Percentiles rank a stretch among this genome's conserved stretches.
phyloP scores from a whole-genome alignment of 2,329 filamentous ascomycete species.

The Fusarium odoratissimum region DNA sequence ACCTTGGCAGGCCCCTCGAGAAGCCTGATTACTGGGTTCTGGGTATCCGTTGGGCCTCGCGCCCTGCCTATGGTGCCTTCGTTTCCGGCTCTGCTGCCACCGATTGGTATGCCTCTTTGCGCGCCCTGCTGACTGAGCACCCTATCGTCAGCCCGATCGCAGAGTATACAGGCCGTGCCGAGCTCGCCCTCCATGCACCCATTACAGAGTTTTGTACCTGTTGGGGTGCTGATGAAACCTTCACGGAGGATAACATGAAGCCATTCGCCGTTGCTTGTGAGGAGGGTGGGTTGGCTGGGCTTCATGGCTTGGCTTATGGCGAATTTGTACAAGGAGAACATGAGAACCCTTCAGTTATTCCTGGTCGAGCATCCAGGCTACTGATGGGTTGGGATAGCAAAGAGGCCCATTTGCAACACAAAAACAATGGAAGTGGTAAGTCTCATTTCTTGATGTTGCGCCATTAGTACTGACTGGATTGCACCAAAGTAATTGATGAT shows the following conservation, averaged over 20 bases:
- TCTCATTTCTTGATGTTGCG: neutral
- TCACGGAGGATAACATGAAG: constrained; percentile 47
- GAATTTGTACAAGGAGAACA: constrained; percentile 49
- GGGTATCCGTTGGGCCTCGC: constrained; percentile 51
- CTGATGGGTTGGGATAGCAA: constrained; percentile 56
- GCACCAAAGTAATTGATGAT: constrained; percentile 49
- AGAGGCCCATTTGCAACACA: constrained; percentile 52
- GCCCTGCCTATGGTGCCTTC: constrained; percentile 52
- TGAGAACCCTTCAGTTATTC: constrained; percentile 43
- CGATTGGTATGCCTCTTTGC: constrained; percentile 54
- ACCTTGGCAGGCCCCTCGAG: constrained; percentile 52
- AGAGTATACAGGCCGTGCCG: constrained; percentile 36
- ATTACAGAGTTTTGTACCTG: constrained; percentile 54
- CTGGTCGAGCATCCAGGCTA: constrained; percentile 48
- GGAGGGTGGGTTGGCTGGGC: constrained; percentile 44
- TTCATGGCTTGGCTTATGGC: constrained; percentile 49
- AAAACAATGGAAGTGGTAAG: constrained; percentile 48
- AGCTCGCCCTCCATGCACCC: constrained; percentile 49
- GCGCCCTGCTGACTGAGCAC: constrained; percentile 45
- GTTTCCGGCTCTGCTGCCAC: constrained; percentile 55
- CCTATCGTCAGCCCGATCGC: constrained; percentile 40
- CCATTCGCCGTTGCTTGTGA: constrained; percentile 44
- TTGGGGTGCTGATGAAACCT: constrained; percentile 49
- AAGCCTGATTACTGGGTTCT: constrained; percentile 48
- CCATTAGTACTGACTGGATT: neutral